Percentiles rank a stretch among this genome's conserved stretches.
Evolutionary conservation across 257 asterid species (phyloP).

Genomic region (Anisodus tanguticus): DNA sequence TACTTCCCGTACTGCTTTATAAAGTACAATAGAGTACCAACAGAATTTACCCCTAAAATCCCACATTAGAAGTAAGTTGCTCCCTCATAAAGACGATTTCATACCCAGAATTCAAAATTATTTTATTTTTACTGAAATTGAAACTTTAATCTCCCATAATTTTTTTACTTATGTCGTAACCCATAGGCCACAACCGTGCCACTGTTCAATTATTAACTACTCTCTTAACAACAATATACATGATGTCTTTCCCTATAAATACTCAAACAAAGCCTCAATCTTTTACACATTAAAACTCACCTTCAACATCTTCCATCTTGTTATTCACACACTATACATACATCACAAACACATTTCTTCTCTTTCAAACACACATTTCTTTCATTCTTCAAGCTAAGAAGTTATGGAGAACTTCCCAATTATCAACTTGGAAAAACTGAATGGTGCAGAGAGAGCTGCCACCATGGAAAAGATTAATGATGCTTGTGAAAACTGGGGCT

Average conservation of each 20-base stretch:
- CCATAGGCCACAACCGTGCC: not conserved
- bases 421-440: constrained; percentile 32
- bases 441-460: constrained; percentile 30
- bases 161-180: too few relatives aligned
- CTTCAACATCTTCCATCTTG: constrained; percentile 11
- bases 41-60: too few relatives aligned
- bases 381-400: not conserved
- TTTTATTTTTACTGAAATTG: not conserved
- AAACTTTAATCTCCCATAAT: not conserved
- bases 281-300: not conserved
- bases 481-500: constrained; percentile 42
- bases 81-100: not conserved
- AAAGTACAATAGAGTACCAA: too few relatives aligned
- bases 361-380: not conserved
- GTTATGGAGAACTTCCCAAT: constrained; percentile 37
- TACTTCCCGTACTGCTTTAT: too few relatives aligned
- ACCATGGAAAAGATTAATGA: constrained; percentile 34
- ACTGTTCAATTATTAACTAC: not conserved
- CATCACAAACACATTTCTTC: not conserved
- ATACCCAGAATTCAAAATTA: not conserved
- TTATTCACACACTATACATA: not conserved
- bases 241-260: constrained; percentile 25
- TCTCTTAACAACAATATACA: not conserved
- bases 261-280: not conserved
- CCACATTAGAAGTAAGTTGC: not conserved